A percentile compares a stretch with the other conserved stretches of the same genome.
phyloP scores from a whole-genome alignment of 179 eudicot genomes.

The Actinidia arguta region DNA sequence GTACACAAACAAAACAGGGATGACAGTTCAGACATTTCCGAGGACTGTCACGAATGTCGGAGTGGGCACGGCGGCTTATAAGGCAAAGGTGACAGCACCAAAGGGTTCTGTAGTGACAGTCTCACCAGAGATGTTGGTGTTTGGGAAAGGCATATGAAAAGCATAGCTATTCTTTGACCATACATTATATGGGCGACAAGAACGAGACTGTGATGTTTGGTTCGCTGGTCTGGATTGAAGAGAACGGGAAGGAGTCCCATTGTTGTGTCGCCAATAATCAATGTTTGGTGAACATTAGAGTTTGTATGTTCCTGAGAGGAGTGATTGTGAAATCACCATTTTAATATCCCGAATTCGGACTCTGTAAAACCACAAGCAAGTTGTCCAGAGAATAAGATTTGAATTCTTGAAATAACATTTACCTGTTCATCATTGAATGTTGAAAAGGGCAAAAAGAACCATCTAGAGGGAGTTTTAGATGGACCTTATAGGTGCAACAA shows the following conservation, averaged over 20 bases:
- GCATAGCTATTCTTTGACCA: slow-evolving; percentile 41
- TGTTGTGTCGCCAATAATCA: slow-evolving; percentile 42
- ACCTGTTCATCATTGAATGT: no score
- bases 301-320: no score
- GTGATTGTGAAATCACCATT: no score
- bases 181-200: neutral
- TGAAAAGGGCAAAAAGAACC: no score
- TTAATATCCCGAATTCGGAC: no score
- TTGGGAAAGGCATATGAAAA: slow-evolving; percentile 33
- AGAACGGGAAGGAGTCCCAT: slow-evolving; percentile 61
- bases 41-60: slow-evolving; percentile 54
- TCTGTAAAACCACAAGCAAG: no score
- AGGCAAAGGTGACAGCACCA: slow-evolving; percentile 19
- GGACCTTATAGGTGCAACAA: no score
- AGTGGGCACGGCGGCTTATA: slow-evolving; percentile 27
- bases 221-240: slow-evolving; percentile 59
- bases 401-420: no score
- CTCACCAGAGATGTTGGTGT: slow-evolving; percentile 35
- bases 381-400: no score
- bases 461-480: no score
- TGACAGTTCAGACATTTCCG: slow-evolving; percentile 28
- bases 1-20: slow-evolving; percentile 14
- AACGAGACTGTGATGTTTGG: slow-evolving; percentile 36
- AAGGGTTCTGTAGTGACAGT: slow-evolving; percentile 22
- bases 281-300: no score